Base-by-base conservation (phyloP, 306 rosid genomes). In the Cicer cuneatum region DNA sequence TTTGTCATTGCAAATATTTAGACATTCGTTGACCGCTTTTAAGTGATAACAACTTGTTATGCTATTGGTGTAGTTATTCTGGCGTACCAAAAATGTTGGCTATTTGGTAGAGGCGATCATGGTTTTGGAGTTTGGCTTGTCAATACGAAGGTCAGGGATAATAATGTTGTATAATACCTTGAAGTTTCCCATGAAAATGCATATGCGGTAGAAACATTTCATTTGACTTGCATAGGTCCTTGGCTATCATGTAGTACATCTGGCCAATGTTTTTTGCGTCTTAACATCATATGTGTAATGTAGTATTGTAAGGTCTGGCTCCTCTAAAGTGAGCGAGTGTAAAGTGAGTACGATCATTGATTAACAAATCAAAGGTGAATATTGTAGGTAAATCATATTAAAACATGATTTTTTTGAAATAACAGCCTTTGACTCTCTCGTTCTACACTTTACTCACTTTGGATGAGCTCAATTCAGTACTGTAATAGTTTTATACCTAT, bases 91-190 rank as follows among this genome's bases (percentile, higher is more conserved):
- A 85, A 76, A 90, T 53, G 46, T 78, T 13, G 93, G 97, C 83
- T 92, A 92, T 80, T 81, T 92, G 81, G 60, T 90, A 12, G 99
- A 95, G 84, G 97, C 99, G 68, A 83, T 92, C 62, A 84, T 90
- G 97, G 87, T 95, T 41, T 83, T 95, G 96, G 99, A 95, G 83
- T 90, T 90, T 12, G 98, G 98, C 76, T 84, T 90, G 91, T 84
- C 88, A 18, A 82, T 95, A 45, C 84, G 91, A 83, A 92, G 95
- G 99, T 92, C 60, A 80, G 90, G 41, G 49, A 64, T 76, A 77
- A 52, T 69, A 75, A 33, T 71, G 65, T 47, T 66, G 54, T 14
- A 18, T 73, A 40, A 45, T 56, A 78, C 73, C 29, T 60, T 66
- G 75, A 35, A 60, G 46, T 54, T 52, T 72, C 37, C 18, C 64